Evolutionary conservation across 495 filamentous ascomycete genomes (phyloP), one percentile per base, ranked within the genome.

Genomic region (Podospora didyma): DNA sequence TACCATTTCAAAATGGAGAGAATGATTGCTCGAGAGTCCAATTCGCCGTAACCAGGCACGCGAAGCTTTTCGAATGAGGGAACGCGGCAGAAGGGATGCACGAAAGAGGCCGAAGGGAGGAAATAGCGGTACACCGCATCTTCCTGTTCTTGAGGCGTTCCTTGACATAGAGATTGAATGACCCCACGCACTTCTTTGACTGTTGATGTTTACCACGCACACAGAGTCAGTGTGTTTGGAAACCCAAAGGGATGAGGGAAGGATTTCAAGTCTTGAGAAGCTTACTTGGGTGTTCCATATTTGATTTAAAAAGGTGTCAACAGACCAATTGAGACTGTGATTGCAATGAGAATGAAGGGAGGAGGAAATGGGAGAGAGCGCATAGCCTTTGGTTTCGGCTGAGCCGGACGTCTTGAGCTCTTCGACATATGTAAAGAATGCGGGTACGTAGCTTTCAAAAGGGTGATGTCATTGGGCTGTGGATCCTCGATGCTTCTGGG

Each of bases 41-140:
- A 37, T 0, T 69, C 72, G 26, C 78, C 79, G 11, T 75, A 58
- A 53, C 79, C 75, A 2, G 75, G 77, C 16, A 79, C 42, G 1
- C 58, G 47, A 41, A 61, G 35, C 20, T 75, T 57, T 7, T 67
- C 69, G 67, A 83, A 85, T 57, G 78, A 80, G 35, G 83, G 82
- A 1, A 90, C 85, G 20, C 83, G 83, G 65, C 88, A 93, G 70
- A 95, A 88, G 0, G 91, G 90, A 65, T 96, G 91, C 2, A 80
- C 75, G 67, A 96, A 94, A 54, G 82, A 78, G 16, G 88, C 84
- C 59, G 83, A 69, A 9, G 77, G 79, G 1, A 84, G 80, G 73
- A 89, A 96, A 69, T 88, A 91, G 11, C 70, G 75, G 48, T 89
- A 76, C 20, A 96, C 67, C 5, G 85, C 75, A 17, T 77, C 68